A percentile compares a stretch with the other conserved stretches of the same genome.
phyloP scores from a whole-genome alignment of 257 asterid species.

The Schizonepeta tenuifolia region DNA sequence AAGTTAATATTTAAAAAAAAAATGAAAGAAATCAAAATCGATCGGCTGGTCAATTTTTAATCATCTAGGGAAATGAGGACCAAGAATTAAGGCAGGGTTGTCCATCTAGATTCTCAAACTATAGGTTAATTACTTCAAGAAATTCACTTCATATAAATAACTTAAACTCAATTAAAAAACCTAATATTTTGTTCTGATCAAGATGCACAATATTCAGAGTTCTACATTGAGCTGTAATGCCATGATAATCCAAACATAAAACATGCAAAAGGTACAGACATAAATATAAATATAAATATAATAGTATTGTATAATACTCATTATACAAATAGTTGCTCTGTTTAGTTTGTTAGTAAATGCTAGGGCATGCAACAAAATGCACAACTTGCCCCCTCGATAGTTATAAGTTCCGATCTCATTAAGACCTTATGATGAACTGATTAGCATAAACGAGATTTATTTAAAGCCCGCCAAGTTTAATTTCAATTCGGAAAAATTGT shows the following conservation, averaged over 20 bases:
- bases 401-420: background rate
- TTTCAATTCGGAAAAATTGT: background rate
- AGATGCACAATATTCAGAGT: slow-evolving; percentile 29
- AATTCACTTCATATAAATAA: background rate
- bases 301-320: too few species aligned
- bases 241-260: slow-evolving; percentile 37
- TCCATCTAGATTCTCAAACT: background rate
- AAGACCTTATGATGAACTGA: too few species aligned
- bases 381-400: background rate
- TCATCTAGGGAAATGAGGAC: slow-evolving; percentile 9
- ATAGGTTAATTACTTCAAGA: slow-evolving; percentile 1
- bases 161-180: slow-evolving; percentile 20
- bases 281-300: slow-evolving; percentile 11
- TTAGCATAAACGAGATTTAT: background rate
- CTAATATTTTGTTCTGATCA: slow-evolving; percentile 6
- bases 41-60: background rate
- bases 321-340: slow-evolving; percentile 21
- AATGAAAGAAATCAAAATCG: background rate
- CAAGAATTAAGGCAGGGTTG: background rate
- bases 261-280: slow-evolving; percentile 42
- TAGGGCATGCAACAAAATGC: slow-evolving; percentile 33
- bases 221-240: slow-evolving; percentile 39
- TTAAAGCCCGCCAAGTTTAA: background rate
- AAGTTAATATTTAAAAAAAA: background rate
- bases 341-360: slow-evolving; percentile 29